Percentiles rank a stretch among this genome's conserved stretches.
These are phyloP conservation scores for Flaveria ramosissima DNA, from an alignment of 129 eudicot species.

Conservation along the genomic window DNA sequence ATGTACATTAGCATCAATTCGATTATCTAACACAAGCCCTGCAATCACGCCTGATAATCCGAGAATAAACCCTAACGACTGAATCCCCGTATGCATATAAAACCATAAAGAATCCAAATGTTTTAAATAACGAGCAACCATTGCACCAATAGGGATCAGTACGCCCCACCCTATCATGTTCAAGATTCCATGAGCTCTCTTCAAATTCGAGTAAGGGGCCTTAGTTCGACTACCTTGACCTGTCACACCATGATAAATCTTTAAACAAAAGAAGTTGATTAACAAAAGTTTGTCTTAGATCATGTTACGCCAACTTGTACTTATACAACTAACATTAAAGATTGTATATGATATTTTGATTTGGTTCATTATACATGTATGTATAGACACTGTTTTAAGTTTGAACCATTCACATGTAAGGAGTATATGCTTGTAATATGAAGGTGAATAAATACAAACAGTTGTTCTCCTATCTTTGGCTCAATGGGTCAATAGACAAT, in stretches of 20 bases:
- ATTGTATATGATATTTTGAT: neutral
- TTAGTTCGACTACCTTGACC: constrained; percentile 53
- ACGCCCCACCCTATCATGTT: constrained; percentile 87
- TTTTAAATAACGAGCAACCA: constrained; percentile 65
- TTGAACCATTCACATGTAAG: too few relatives aligned
- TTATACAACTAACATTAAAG: neutral
- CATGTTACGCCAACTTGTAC: neutral
- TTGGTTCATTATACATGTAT: too few relatives aligned
- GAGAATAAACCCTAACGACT: constrained; percentile 55
- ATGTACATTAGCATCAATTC: constrained; percentile 36
- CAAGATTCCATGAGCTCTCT: constrained; percentile 70
- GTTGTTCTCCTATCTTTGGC: too few relatives aligned
- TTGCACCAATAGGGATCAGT: constrained; percentile 60
- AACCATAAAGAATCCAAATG: constrained; percentile 73
- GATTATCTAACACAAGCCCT: constrained; percentile 60
- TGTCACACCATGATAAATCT: constrained; percentile 9
- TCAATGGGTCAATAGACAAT: too few relatives aligned
- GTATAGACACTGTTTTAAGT: too few relatives aligned
- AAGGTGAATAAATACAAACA: too few relatives aligned
- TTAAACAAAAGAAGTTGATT: neutral
- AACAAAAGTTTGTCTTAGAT: too few relatives aligned
- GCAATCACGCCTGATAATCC: constrained; percentile 65
- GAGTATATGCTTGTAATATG: too few relatives aligned
- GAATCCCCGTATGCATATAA: constrained; percentile 56
- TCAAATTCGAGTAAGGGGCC: constrained; percentile 52